Base-by-base conservation (phyloP, 805 yeast species). In the Monosporozyma unispora region DNA sequence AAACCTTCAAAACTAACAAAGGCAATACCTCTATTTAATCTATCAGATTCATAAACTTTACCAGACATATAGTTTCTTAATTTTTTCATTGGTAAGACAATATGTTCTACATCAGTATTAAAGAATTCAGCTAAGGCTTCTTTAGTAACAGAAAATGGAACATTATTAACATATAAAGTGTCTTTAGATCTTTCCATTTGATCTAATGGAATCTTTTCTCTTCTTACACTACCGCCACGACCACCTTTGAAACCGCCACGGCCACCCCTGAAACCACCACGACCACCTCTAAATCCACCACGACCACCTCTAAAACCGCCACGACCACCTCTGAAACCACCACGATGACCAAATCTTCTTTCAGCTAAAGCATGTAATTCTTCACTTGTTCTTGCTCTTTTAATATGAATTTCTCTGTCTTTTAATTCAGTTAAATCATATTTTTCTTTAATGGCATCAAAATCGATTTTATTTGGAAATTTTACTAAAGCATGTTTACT, bases 141-240 rank as follows among this genome's bases (percentile, higher is more conserved):
- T 62, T 81, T 82, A 40, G 77, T 71, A 28, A 74, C 73, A 52
- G 76, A 76, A 50, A 86, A 88, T 50, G 81, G 86, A 51, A 80
- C 71, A 56, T 79, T 81, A 51, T 81, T 79, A 51, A 85, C 73
- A 54, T 81, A 78, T 37, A 85, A 70, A 56, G 84, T 84, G 54
- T 81, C 68, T 3, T 53, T 60, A 14, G 74, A 69, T 58, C 68
- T 68, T 44, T 61, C 68, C 61, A 71, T 68, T 55, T 69, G 63
- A 35, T 65, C 70, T 49, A 70, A 63, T 50, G 69, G 67, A 27
- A 67, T 54, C 47, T 57, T 70, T 46, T 63, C 68, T 52, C 58
- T 63, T 51, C 51, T 58, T 3, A 9, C 2, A 8, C 12, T 21
- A 31, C 39, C 38, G 12, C 45, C 45, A 19, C 58, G 60, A 29